Conservation (phyloP, 1,284 basidiomycete genomes). For the Rhodotorula sp. region DNA sequence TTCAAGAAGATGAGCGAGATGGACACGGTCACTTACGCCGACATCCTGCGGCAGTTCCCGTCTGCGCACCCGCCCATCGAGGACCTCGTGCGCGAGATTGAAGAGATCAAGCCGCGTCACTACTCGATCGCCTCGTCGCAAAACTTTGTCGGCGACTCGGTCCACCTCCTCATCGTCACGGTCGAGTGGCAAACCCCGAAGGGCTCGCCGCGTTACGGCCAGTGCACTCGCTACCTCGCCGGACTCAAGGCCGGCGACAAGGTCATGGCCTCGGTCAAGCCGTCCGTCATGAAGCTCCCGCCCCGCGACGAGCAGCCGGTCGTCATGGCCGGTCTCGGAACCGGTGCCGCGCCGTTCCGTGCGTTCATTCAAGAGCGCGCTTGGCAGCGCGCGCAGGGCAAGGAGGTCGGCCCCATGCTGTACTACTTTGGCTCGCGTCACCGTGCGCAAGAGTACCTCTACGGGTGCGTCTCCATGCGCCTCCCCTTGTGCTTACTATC, state of each 20-base stretch:
- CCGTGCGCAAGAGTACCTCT: constrained; percentile 91
- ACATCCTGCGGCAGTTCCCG: constrained; percentile 76
- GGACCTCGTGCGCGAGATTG: constrained; percentile 68
- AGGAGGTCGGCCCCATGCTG: constrained; percentile 82
- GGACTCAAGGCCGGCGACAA: constrained; percentile 80
- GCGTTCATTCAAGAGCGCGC: constrained; percentile 96
- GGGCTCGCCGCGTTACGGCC: constrained; percentile 79
- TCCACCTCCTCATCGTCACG: constrained; percentile 92
- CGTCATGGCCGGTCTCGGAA: constrained; percentile 98
- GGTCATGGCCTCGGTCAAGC: constrained; percentile 97
- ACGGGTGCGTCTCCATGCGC: constrained; percentile 57
- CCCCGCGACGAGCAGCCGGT: constrained; percentile 81
- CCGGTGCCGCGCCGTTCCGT: constrained; percentile 96
- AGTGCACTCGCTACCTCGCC: constrained; percentile 94
- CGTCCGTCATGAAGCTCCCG: constrained; percentile 98
- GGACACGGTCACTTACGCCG: constrained; percentile 92
- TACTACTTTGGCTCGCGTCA: constrained; percentile 99
- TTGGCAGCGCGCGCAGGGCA: constrained; percentile 70
- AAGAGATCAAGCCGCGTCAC: constrained; percentile 82
- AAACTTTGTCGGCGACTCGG: constrained; percentile 87
- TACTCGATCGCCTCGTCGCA: constrained; percentile 97
- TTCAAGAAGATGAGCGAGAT: constrained; percentile 95
- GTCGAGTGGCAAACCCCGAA: constrained; percentile 88
- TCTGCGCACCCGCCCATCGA: constrained; percentile 69
- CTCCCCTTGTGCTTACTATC: too few relatives aligned